Conservation (phyloP, 2,329 filamentous ascomycete genomes). For the Fusarium subglutinans region DNA sequence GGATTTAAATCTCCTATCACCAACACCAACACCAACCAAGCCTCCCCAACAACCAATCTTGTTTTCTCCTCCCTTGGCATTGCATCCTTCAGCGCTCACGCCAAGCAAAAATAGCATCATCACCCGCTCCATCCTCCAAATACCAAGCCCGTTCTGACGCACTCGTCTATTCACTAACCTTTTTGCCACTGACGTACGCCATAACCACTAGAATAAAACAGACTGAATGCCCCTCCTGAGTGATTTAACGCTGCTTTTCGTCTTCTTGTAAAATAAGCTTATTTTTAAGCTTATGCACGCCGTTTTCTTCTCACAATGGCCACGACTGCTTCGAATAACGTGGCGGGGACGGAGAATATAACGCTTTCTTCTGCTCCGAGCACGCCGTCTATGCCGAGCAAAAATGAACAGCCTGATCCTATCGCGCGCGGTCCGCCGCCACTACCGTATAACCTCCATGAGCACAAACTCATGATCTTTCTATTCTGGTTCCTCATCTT, state of each 20-base stretch:
- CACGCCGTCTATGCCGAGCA: neutral
- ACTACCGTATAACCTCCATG: slow-evolving; percentile 37
- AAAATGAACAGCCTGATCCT: neutral
- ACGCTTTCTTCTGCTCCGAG: slow-evolving; percentile 6
- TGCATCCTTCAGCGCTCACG: slow-evolving; percentile 1
- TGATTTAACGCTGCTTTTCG: neutral
- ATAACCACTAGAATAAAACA: neutral
- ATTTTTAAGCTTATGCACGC: slow-evolving; percentile 26
- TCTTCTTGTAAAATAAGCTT: slow-evolving; percentile 15
- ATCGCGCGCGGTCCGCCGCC: neutral
- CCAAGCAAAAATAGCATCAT: slow-evolving; percentile 27
- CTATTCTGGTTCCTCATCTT: slow-evolving; percentile 39
- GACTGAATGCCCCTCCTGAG: neutral
- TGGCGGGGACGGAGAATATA: neutral
- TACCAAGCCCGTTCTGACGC: neutral
- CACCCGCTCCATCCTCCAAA: neutral
- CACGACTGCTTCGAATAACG: neutral
- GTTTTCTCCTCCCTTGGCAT: slow-evolving; percentile 12
- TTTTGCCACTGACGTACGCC: slow-evolving; percentile 24
- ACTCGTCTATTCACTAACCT: neutral
- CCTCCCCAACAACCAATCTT: neutral
- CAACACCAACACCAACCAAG: neutral
- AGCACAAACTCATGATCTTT: slow-evolving; percentile 38
- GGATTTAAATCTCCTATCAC: neutral
- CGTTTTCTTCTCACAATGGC: neutral